Evolutionary conservation across 345 rosid species (phyloP).

Genomic region (Citropsis articulata): DNA sequence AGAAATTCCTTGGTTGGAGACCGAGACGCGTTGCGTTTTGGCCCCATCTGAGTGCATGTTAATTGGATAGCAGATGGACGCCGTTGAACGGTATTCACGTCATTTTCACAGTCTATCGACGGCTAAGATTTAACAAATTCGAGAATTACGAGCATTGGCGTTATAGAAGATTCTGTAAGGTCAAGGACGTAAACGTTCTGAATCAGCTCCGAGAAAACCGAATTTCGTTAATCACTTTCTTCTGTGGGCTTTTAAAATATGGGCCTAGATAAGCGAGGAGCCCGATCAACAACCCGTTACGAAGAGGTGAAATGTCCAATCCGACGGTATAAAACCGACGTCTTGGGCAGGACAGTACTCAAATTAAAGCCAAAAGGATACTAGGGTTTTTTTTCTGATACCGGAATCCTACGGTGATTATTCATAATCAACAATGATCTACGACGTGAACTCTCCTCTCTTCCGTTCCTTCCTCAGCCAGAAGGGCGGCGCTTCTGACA

Average conservation of each 20-base stretch:
- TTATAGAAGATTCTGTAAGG: too few relatives aligned
- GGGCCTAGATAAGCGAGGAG: neutral
- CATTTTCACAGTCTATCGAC: neutral
- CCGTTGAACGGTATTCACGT: neutral
- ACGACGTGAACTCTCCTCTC: slow-evolving; percentile 91
- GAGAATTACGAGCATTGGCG: neutral
- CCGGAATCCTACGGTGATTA: neutral
- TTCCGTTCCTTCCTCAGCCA: slow-evolving; percentile 96
- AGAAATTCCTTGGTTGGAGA: neutral
- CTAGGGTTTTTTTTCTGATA: slow-evolving; percentile 14
- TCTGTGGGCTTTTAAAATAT: neutral
- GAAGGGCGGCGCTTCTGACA: slow-evolving; percentile 89
- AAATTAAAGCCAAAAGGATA: neutral
- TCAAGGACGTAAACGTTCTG: neutral
- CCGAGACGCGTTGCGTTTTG: neutral
- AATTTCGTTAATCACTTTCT: neutral
- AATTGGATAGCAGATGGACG: neutral
- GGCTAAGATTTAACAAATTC: neutral
- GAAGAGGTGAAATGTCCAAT: neutral
- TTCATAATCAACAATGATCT: slow-evolving; percentile 50
- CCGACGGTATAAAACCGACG: neutral
- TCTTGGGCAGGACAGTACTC: too few relatives aligned
- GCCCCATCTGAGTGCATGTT: neutral
- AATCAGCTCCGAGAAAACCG: too few relatives aligned
- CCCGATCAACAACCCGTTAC: neutral